Evolutionary conservation across 306 rosid genomes (phyloP).

Genomic region (Argentina anserina): DNA sequence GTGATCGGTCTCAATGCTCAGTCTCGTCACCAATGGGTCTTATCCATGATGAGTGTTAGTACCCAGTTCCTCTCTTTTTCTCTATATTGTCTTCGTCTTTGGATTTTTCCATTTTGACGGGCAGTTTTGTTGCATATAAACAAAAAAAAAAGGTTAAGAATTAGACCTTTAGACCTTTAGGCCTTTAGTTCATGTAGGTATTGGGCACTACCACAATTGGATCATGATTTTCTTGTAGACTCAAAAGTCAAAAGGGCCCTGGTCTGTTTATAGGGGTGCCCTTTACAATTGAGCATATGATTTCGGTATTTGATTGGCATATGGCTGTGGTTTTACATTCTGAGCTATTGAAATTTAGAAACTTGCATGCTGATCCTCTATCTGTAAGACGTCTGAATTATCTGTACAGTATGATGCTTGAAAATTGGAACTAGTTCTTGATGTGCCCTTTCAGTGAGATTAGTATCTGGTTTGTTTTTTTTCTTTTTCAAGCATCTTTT

Average conservation of each 20-base stretch:
- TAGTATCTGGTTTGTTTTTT: not conserved
- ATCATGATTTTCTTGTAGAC: not conserved
- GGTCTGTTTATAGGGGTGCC: not conserved
- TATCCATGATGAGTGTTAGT: constrained; percentile 68
- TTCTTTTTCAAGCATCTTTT: not conserved
- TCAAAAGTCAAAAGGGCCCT: too few species aligned
- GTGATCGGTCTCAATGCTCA: constrained; percentile 74
- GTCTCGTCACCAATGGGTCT: constrained; percentile 79
- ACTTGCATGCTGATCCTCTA: constrained; percentile 7
- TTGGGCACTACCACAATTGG: not conserved
- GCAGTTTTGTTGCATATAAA: not conserved
- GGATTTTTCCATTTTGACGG: not conserved
- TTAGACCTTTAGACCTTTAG: not conserved
- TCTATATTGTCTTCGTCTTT: not conserved
- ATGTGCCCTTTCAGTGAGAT: not conserved
- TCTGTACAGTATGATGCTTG: not conserved
- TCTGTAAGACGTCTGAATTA: not conserved
- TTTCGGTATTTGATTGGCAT: not conserved
- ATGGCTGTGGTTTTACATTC: not conserved
- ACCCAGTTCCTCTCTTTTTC: constrained; percentile 18
- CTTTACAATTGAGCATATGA: not conserved
- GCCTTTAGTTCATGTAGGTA: not conserved
- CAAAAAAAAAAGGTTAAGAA: not conserved
- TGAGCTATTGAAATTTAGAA: not conserved
- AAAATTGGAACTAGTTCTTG: not conserved